Base-by-base conservation (phyloP, 2,329 filamentous ascomycete species). In the Penicillium sp. region DNA sequence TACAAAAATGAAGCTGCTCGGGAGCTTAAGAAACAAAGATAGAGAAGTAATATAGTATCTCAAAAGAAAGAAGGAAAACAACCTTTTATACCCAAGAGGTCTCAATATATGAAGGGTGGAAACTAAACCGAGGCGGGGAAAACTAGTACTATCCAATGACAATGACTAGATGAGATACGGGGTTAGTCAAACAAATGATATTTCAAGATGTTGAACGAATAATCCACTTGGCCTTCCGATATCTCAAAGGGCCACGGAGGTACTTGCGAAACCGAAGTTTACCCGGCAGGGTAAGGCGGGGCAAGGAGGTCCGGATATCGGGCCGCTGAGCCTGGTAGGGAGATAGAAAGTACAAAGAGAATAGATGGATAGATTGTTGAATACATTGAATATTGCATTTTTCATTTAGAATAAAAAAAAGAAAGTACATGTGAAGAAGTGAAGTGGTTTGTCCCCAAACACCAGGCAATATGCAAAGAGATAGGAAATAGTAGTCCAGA, bases 181-280 rank as follows among this genome's bases (percentile, higher is more conserved):
- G 16, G 17, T 47, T 45, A 30, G 41, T n/a, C 17, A 48, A 37
- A 26, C 30, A 40, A 47, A 55, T 57, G 44, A 57, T 38, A 38
- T 35, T 17, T 28, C 35, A 55, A 50, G 44, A 57, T 35, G 22
- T 22, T 30, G 35, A 30, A 16, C 3, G 1, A 8, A 43, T 19
- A 38, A 35, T 43, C 46, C 41, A 56, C 40, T 35, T 25, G 33
- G 30, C 43, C 25, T 42, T 22, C 22, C 22, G 22, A 22, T 22
- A 22, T 22, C 59, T 62, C 55, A 62, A 68, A 61, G 33, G 54
- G 63, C 43, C 54, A 68, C 65, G 64, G 60, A 63, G 60, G 45
- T 33, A 30, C 31, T 35, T 25, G 40, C 31, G 47, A 51, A 12
- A 11, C 68, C 68, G 68, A 69, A 51, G 67, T 65, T 69, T 67